phyloP scores from a whole-genome alignment of 768 basidiomycete species.

The Crepidotus variabilis region DNA sequence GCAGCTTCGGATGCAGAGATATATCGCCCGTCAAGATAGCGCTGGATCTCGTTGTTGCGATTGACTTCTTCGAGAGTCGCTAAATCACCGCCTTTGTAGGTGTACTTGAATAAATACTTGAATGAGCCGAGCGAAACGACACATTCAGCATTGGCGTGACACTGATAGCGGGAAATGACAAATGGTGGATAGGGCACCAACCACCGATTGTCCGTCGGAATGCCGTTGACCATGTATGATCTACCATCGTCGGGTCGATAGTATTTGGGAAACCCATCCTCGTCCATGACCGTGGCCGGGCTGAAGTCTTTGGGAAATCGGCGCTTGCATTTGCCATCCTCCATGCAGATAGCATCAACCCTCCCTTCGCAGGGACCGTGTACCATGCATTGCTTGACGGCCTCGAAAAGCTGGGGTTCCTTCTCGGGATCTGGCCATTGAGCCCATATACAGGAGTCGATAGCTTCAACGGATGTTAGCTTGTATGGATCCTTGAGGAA shows the following conservation, averaged over 20 bases:
- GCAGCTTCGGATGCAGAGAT: constrained; percentile 27
- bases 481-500: constrained; percentile 29
- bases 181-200: constrained; percentile 38
- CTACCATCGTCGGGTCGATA: constrained; percentile 25
- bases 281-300: constrained; percentile 15
- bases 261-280: constrained; percentile 21
- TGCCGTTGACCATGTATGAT: constrained; percentile 16
- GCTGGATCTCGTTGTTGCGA: constrained; percentile 33
- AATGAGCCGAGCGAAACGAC: constrained; percentile 28
- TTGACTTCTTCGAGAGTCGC: constrained; percentile 24
- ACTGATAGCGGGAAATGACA: constrained; percentile 27
- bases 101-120: constrained; percentile 47
- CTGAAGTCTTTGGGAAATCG: constrained; percentile 28
- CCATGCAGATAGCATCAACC: too few species aligned
- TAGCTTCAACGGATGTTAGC: constrained; percentile 25
- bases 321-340: constrained; percentile 24
- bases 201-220: constrained; percentile 27
- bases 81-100: constrained; percentile 44
- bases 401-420: constrained; percentile 29
- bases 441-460: constrained; percentile 37
- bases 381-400: constrained; percentile 30
- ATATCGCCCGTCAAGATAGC: constrained; percentile 35
- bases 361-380: constrained; percentile 22
- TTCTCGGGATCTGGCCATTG: constrained; percentile 33
- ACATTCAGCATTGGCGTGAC: constrained; percentile 47